Evolutionary conservation across 805 yeast species (phyloP), one percentile per base, ranked within the genome.

Genomic region (Myxozyma vanderwaltii): DNA sequence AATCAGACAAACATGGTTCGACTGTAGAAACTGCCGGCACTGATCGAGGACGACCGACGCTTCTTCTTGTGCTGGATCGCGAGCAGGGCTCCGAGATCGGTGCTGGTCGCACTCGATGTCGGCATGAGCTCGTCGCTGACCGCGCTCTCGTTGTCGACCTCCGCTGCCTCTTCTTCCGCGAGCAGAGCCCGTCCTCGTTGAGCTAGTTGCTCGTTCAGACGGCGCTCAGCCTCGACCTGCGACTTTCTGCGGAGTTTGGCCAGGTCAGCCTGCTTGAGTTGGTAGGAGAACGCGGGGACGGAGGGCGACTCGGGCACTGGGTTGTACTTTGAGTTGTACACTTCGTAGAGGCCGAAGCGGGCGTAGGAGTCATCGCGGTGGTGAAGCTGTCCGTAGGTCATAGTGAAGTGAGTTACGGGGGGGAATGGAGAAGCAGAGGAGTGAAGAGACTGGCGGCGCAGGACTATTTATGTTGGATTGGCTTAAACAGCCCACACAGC

Each of bases 241-340:
- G 59, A 49, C 48, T 56, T 39, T 26, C 47, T 44, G 7, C 56
- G 57, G 44, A 36, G 33, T 27, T 39, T 35, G 13, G 10, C 44
- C 19, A 50, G 57, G 15, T 57, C 61, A 24, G 56, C 54, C 40
- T 44, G 54, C 49, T 39, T 57, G 45, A 51, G 43, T 31, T 41
- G 52, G 49, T 54, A 38, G 19, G 63, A 59, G 51, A 59, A 59
- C 15, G 63, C 56, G 31, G 63, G 58, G 29, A 49, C 51, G 17
- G 46, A 39, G 23, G 51, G 12, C 7, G 45, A 19, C 26, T 48
- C 46, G 15, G 62, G 51, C 39, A 41, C 55, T 13, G 62, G 57
- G 54, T 48, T 39, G 58, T 47, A 58, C 29, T 57, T 57, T 31
- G 51, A 48, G 50, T 53, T 53, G 54, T 54, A 53, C 51, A 56